phyloP scores from a whole-genome alignment of 768 basidiomycete genomes.

The Boletus eberwhitei region DNA sequence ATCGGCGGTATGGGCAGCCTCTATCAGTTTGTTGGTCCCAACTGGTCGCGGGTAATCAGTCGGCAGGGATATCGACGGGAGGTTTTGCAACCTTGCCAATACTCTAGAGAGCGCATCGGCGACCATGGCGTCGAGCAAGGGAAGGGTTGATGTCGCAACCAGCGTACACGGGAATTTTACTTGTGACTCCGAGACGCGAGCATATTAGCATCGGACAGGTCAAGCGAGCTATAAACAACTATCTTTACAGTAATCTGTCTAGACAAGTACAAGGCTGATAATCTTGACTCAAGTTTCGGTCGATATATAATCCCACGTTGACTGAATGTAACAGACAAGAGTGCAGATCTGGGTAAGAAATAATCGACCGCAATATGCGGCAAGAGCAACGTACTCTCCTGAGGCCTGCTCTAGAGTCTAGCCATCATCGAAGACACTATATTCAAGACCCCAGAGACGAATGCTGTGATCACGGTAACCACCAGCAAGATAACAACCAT shows the following conservation, averaged over 20 bases:
- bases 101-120: constrained; percentile 47
- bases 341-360: too few species aligned
- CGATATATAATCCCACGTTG: neutral
- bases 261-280: neutral
- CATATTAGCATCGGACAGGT: neutral
- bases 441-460: neutral
- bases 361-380: too few species aligned
- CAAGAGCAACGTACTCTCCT: neutral
- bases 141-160: neutral
- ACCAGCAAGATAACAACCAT: neutral
- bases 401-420: neutral
- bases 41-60: constrained; percentile 92
- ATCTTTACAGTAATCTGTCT: neutral
- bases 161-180: constrained; percentile 1
- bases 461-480: neutral
- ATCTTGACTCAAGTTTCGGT: neutral
- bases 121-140: constrained; percentile 14
- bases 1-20: constrained; percentile 70
- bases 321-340: neutral
- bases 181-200: constrained; percentile 1
- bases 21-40: constrained; percentile 72
- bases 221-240: neutral
- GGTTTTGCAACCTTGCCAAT: constrained; percentile 63
- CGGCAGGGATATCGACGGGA: constrained; percentile 88
- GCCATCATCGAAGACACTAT: neutral